Base-by-base conservation (phyloP, 2,329 filamentous ascomycete species). In the Penicillium sp. region DNA sequence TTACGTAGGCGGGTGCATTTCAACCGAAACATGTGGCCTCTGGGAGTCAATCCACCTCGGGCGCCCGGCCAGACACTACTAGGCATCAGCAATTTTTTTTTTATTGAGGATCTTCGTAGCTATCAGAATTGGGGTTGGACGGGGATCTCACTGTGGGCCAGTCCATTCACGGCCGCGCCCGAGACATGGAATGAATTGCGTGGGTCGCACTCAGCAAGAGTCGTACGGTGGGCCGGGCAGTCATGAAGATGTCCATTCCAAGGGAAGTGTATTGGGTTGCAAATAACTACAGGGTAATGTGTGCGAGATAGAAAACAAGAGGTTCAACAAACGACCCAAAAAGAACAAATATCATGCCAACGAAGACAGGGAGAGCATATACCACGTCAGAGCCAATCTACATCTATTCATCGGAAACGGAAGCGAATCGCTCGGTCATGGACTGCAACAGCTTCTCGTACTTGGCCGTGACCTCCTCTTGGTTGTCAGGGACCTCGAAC, bases 381-480 rank as follows among this genome's bases (percentile, higher is more conserved):
- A 37, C 33, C 28, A 38, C 47, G 28, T 38, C 13, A 43, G 28
- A 34, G 40, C 32, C 50, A 27, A 35, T 43, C 40, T 43, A 43
- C 40, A 46, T 58, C 66, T 90, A 98, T 80, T 97, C 91, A 72
- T 98, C 93, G 68, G 88, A 82, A 51, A 98, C 91, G 35, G 90
- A 85, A 43, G 93, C 93, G 74, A 98, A 98, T 76, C 95, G 95
- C 76, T 98, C 93, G 61, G 86, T 84, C 90, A 98, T 91, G 62
- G 83, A 79, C 74, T 95, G 88, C 62, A 93, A 80, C 61, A 97
- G 83, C 61, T 83, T 84, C 79, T 97, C 93, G 71, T 97, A 98
- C 88, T 90, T 96, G 81, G 90, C 91, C 62, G 74, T 78, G 55
- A 98, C 79, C 50, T 71, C 79, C 51, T 93, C 85, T 75, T 96